Evolutionary conservation across 2,329 filamentous ascomycete genomes (phyloP), one percentile per base, ranked within the genome.

Genomic region (Stagonosporopsis vannaccii): DNA sequence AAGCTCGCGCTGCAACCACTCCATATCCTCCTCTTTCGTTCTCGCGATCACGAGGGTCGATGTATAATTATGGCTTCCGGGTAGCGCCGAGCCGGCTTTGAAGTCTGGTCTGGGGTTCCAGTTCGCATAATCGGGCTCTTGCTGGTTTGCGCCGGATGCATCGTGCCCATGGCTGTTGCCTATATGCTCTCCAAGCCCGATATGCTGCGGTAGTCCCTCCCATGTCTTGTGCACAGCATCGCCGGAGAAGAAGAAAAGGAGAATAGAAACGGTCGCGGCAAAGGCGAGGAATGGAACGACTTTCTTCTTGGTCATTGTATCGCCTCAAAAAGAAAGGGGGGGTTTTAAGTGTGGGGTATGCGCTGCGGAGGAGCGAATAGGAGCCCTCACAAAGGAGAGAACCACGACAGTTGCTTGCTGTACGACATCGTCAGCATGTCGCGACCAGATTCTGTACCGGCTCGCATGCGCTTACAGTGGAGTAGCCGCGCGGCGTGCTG

Each of bases 1-100:
- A 28, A 87, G 68, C 56, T 83, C 77, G 13, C 78, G 62, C 30
- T 80, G 75, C n/a, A 87, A 80, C 85, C 85, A 87, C 26, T 66
- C 69, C 2, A 80, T 78, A 54, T 85, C 78, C 66, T 87, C 84
- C 2, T 74, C 69, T 53, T 79, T 80, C 20, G 80, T 80, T 42
- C 80, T 79, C 1, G 85, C 79, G 45, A 87, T 77, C 5, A 88
- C 82, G 22, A 88, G 68, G 1, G 75, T 78, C 23, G 81, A 82
- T 3, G 82, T 83, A 64, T 85, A 87, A 36, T 79, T 79, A 58
- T 78, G 76, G 1, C 80, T 80, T 0, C 76, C 62, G 0, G 81
- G 78, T 64, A 74, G 68, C 4, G 65, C 59, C 17, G 65, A 70
- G 42, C 75, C 75, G 3, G 59, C 54, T 36, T 65, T 65, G 56